Percentiles rank a stretch among this genome's conserved stretches.
phyloP scores from a whole-genome alignment of 116 monocot species.

The Zostera marina region DNA sequence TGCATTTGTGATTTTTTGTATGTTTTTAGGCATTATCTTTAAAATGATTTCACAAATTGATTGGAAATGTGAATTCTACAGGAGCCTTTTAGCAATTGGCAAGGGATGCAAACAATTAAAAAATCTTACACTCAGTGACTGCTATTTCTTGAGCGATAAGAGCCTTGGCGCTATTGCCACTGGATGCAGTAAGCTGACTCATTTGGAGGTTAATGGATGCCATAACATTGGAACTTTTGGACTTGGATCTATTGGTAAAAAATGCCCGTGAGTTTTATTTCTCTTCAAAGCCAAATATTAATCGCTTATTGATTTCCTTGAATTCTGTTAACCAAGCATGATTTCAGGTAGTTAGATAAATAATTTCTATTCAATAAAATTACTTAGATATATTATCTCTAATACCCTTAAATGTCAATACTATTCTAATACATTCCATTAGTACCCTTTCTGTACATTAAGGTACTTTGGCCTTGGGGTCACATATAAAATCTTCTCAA shows the following conservation, averaged over 20 bases:
- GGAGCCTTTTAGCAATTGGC: constrained; percentile 79
- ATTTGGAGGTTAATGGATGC: constrained; percentile 84
- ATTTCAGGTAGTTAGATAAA: too few relatives aligned
- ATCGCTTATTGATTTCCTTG: too few relatives aligned
- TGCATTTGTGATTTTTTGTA: neutral
- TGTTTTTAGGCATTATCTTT: neutral
- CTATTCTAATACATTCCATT: too few relatives aligned
- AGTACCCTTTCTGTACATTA: too few relatives aligned
- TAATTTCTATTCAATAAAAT: too few relatives aligned
- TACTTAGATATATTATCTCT: too few relatives aligned
- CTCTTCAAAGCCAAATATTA: neutral
- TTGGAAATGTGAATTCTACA: constrained; percentile 11
- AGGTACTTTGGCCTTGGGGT: too few relatives aligned
- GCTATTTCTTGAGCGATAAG: constrained; percentile 70
- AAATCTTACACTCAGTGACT: constrained; percentile 67
- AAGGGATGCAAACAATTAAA: constrained; percentile 78
- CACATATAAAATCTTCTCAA: too few relatives aligned
- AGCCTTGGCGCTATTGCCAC: constrained; percentile 67
- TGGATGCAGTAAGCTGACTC: constrained; percentile 58
- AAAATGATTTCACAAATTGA: neutral
- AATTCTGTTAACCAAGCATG: too few relatives aligned
- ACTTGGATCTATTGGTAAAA: constrained; percentile 65
- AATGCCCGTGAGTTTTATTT: constrained; percentile 49
- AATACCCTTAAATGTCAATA: too few relatives aligned
- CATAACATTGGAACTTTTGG: constrained; percentile 74